These are phyloP conservation scores for Thraustotheca clavata DNA, from an alignment of 352 stramenopile genomes.

Conservation along the genomic window DNA sequence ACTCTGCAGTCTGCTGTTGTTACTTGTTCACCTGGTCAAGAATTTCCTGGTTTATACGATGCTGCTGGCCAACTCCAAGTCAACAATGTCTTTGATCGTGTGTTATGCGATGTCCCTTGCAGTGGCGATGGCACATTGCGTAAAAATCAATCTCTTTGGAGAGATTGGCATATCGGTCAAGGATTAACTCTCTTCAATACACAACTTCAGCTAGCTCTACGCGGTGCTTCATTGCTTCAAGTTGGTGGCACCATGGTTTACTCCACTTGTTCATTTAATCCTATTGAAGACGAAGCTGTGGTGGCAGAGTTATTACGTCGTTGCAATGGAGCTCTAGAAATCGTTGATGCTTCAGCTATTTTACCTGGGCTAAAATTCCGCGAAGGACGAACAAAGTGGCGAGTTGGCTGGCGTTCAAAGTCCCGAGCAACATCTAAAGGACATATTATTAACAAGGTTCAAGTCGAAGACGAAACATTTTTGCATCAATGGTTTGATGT, in stretches of 20 bases:
- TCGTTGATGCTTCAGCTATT: conserved; percentile 76
- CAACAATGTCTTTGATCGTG: conserved; percentile 94
- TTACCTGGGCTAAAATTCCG: conserved; percentile 50
- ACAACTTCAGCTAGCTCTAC: conserved; percentile 90
- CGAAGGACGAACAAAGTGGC: conserved; percentile 47
- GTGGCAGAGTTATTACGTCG: conserved; percentile 91
- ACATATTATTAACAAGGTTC: conserved; percentile 42
- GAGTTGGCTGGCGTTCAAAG: conserved; percentile 80
- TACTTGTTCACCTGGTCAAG: conserved; percentile 88
- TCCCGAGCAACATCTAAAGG: conserved; percentile 79
- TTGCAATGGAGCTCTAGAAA: conserved; percentile 73
- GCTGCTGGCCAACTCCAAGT: conserved; percentile 28
- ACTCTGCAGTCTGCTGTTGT: conserved; percentile 84
- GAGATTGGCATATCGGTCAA: conserved; percentile 89
- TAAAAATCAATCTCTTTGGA: conserved; percentile 94
- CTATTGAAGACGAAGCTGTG: conserved; percentile 98
- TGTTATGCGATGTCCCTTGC: conserved; percentile 98
- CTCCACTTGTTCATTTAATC: conserved; percentile 97
- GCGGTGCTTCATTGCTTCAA: conserved; percentile 85
- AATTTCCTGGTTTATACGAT: conserved; percentile 88
- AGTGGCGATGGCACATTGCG: conserved; percentile 96
- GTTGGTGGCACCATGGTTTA: conserved; percentile 92
- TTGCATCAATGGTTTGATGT: conserved; percentile 72
- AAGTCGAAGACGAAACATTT: conserved; percentile 17
- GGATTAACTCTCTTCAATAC: conserved; percentile 88